Evolutionary conservation across 192 early-diverging fungal genomes (phyloP).

Genomic region (Gonapodya prolifera): DNA sequence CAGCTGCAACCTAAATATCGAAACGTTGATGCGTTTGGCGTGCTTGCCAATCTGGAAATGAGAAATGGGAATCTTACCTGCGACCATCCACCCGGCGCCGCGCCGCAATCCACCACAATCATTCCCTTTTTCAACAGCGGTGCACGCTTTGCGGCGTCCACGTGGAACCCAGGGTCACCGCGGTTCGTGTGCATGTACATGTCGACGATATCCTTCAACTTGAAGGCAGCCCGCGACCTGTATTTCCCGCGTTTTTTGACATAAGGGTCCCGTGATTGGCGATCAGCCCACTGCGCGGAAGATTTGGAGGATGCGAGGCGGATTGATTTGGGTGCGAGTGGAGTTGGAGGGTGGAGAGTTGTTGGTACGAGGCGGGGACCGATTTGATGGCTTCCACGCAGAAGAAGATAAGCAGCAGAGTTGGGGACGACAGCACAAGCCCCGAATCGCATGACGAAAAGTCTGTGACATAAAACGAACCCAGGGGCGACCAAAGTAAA

Average conservation of each 20-base stretch:
- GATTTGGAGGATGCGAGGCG: conserved; percentile 10
- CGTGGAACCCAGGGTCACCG: neutral
- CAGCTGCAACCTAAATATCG: neutral
- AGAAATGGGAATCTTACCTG: conserved; percentile 48
- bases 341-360: no score
- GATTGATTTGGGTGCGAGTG: neutral
- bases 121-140: neutral
- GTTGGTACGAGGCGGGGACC: no score
- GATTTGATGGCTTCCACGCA: no score
- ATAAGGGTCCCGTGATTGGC: conserved; percentile 57
- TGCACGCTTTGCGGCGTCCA: neutral
- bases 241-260: conserved; percentile 42
- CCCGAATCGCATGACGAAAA: no score
- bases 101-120: conserved; percentile 42
- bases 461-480: no score
- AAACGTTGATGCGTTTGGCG: no score
- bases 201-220: conserved; percentile 33
- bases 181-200: neutral
- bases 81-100: conserved; percentile 68
- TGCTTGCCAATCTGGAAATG: no score
- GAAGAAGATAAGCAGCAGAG: no score
- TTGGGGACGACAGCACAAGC: no score
- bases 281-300: conserved; percentile 46
- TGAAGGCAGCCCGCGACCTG: conserved; percentile 63
- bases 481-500: no score